Conservation (phyloP, 2,329 filamentous ascomycete genomes). For the Neospermospora avenae region DNA sequence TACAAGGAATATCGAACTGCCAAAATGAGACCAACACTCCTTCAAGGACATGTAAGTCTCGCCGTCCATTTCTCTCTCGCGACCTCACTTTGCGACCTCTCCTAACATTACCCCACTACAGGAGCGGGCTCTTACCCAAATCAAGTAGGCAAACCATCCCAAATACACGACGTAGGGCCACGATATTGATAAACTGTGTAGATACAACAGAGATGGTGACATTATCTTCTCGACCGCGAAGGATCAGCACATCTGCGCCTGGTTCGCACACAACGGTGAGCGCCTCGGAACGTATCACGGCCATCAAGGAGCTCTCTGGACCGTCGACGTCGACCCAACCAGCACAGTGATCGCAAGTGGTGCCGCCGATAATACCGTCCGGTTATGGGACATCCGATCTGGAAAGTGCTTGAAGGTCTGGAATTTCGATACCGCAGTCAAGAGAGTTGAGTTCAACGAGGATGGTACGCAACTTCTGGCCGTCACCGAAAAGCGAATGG, state of each 20-base stretch:
- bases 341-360: slow-evolving; percentile 89
- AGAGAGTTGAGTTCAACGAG: slow-evolving; percentile 95
- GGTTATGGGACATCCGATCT: slow-evolving; percentile 92
- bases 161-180: slow-evolving; percentile 8
- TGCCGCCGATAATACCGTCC: slow-evolving; percentile 96
- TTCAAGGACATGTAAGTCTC: slow-evolving; percentile 77
- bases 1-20: slow-evolving; percentile 26
- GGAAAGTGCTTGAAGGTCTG: slow-evolving; percentile 93
- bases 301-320: slow-evolving; percentile 98
- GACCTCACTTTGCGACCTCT: neutral
- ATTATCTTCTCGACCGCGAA: slow-evolving; percentile 94
- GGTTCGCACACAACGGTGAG: slow-evolving; percentile 98
- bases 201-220: slow-evolving; percentile 93
- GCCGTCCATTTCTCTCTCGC: slow-evolving; percentile 16
- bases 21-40: slow-evolving; percentile 93
- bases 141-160: slow-evolving; percentile 57
- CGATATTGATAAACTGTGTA: slow-evolving; percentile 36
- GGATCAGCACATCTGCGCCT: slow-evolving; percentile 94
- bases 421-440: slow-evolving; percentile 96
- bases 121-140: slow-evolving; percentile 93
- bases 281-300: slow-evolving; percentile 94
- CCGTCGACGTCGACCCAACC: slow-evolving; percentile 92
- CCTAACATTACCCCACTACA: slow-evolving; percentile 41
- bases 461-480: slow-evolving; percentile 88
- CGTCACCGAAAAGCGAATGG: slow-evolving; percentile 98